phyloP scores from a whole-genome alignment of 805 yeast species.

The Ogataea saltuana region DNA sequence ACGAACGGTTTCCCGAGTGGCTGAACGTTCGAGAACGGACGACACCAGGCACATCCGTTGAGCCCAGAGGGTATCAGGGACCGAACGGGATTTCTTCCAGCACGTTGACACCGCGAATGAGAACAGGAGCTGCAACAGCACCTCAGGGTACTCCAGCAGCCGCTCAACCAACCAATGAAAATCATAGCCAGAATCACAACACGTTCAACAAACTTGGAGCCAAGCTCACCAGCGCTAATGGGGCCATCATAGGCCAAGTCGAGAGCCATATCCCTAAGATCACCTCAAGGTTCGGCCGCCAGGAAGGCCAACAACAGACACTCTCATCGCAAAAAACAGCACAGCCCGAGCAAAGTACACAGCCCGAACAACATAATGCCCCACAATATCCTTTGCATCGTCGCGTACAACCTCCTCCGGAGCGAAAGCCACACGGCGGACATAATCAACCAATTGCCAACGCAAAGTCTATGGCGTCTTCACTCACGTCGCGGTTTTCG shows the following conservation, averaged over 20 bases:
- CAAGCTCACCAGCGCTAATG: slow-evolving; percentile 12
- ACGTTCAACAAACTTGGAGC: slow-evolving; percentile 18
- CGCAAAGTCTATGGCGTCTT: slow-evolving; percentile 12
- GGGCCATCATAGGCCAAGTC: slow-evolving; percentile 18
- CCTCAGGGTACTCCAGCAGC: neutral
- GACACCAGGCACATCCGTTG: too few relatives aligned
- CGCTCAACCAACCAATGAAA: neutral
- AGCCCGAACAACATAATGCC: neutral
- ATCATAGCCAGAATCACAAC: neutral
- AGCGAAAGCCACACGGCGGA: slow-evolving; percentile 4
- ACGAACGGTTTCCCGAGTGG: slow-evolving; percentile 33
- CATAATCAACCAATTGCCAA: neutral
- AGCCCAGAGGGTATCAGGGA: too few relatives aligned
- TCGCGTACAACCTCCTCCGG: slow-evolving; percentile 6
- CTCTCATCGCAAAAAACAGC: neutral
- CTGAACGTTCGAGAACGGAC: slow-evolving; percentile 15
- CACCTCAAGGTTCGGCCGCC: slow-evolving; percentile 16
- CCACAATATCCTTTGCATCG: slow-evolving; percentile 17
- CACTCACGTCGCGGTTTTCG: slow-evolving; percentile 19
- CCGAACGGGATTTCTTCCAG: neutral
- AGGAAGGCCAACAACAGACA: neutral
- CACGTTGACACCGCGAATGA: neutral
- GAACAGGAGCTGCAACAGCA: too few relatives aligned
- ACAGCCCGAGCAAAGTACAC: neutral
- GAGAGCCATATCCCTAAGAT: slow-evolving; percentile 16